Base-by-base conservation (phyloP, 2,329 filamentous ascomycete genomes). In the Xylaria sp. region DNA sequence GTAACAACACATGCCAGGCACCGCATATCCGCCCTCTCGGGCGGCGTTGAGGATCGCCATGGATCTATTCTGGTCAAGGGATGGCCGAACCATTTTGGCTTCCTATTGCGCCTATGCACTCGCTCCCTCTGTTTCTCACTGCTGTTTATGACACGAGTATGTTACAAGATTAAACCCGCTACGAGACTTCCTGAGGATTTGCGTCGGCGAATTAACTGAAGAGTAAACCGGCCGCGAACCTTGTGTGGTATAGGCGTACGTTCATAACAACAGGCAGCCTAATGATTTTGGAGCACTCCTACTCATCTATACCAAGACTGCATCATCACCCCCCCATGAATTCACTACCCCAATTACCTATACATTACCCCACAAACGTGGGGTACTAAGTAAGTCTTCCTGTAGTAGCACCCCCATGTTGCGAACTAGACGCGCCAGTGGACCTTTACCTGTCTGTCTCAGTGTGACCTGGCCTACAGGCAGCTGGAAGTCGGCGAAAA, bases 1-100 rank as follows among this genome's bases (percentile, higher is more conserved):
- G 84, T 91, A 91, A 77, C 82, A 82, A 83, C 88, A 90, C 83
- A 88, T 89, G 71, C 85, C 86, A 2, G 88, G 84, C 33, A 90
- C 85, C 54, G 85, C 88, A 73, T 90, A 90, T 46, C 86, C 83
- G 73, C 86, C 85, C 51, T 80, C 78, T 54, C 83, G 81, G 54
- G 88, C 88, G 54, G 85, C 84, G 74, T 88, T 82, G 72, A 90
- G 84, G 73, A 90, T 89, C 75, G 82, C 77, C 79, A 87, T 82
- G 67, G 85, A 84, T 76, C 85, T 83, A 78, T 88, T 88, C 71
- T 82, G 70, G 72, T 81, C 75, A 71, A 83, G 78, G 59, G 80
- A 74, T 72, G 80, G 81, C 56, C 78, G 79, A 23, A 72, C 64
- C 80, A 82, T 82, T 28, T 70, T 78, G 68, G 18, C 57, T 67